Evolutionary conservation across 1,284 basidiomycete genomes (phyloP).

Genomic region (Pterula multifida): DNA sequence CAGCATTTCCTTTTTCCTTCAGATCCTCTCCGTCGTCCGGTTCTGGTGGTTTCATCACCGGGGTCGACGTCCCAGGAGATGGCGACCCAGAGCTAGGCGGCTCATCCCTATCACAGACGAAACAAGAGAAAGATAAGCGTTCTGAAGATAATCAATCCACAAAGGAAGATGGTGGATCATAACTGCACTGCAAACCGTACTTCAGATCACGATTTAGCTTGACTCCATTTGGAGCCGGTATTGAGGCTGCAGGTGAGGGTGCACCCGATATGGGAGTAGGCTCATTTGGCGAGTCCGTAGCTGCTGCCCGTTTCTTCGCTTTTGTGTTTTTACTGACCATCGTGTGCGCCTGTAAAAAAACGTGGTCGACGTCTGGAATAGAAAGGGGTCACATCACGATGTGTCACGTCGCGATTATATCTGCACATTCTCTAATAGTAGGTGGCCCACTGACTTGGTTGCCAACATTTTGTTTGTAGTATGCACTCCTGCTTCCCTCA

Average conservation of each 20-base stretch:
- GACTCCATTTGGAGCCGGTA: no score
- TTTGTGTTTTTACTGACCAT: constrained; percentile 29
- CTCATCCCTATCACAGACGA: background rate
- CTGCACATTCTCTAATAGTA: no score
- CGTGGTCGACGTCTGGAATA: background rate
- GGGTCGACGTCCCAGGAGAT: constrained; percentile 11
- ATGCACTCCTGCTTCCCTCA: no score
- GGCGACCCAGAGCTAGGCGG: constrained; percentile 2
- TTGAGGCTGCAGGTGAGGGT: no score
- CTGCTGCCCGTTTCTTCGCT: constrained; percentile 19
- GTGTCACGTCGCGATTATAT: no score
- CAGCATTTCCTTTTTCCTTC: constrained; percentile 64
- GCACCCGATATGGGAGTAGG: no score
- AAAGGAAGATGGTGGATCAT: background rate
- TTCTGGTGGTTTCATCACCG: constrained; percentile 13
- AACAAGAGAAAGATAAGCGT: background rate
- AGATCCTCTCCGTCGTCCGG: constrained; percentile 40
- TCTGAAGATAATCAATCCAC: background rate
- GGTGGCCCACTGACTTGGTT: no score
- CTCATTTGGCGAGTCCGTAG: no score
- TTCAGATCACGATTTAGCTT: background rate
- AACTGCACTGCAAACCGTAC: background rate
- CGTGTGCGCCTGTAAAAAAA: background rate
- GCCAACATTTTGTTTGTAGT: no score
- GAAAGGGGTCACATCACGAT: background rate